A percentile compares a stretch with the other conserved stretches of the same genome.
Evolutionary conservation across 441 rosid genomes (phyloP).

Genomic region (Arabidopsis hybrid): DNA sequence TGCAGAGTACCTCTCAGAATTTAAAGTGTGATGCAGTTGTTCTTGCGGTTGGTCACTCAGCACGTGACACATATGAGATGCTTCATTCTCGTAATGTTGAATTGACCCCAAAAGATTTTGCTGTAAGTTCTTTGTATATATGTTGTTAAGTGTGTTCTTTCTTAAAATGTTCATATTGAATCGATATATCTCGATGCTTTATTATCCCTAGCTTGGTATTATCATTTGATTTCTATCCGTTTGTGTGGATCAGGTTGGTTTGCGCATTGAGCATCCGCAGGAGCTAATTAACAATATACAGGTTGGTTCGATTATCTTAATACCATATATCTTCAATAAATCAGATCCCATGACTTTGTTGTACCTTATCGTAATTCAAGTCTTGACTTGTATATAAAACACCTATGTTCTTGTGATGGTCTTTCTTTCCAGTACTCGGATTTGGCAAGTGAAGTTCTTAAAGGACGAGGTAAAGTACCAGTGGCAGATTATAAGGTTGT

Average conservation of each 20-base stretch:
- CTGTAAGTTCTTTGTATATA: constrained; percentile 62
- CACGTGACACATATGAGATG: constrained; percentile 89
- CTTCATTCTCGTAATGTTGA: constrained; percentile 86
- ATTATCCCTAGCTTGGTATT: neutral
- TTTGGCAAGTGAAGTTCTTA: constrained; percentile 68
- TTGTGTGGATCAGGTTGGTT: constrained; percentile 74
- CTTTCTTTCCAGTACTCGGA: constrained; percentile 65
- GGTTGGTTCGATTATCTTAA: constrained; percentile 49
- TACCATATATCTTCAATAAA: neutral
- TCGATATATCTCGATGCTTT: neutral
- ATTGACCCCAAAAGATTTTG: constrained; percentile 84
- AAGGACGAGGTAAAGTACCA: constrained; percentile 91
- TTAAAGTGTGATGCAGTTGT: constrained; percentile 77
- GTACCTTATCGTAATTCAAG: neutral
- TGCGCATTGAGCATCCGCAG: constrained; percentile 98
- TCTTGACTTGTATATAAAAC: constrained; percentile 2
- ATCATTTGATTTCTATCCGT: constrained; percentile 30
- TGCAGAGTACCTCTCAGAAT: constrained; percentile 47
- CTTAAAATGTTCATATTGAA: neutral
- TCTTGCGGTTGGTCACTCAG: constrained; percentile 97
- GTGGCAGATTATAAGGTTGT: constrained; percentile 95
- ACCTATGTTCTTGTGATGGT: constrained; percentile 19
- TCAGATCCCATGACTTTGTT: neutral
- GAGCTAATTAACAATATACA: constrained; percentile 87
- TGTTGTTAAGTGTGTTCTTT: neutral